Evolutionary conservation across 768 basidiomycete genomes (phyloP).

Genomic region (Phanerochaete sordida): DNA sequence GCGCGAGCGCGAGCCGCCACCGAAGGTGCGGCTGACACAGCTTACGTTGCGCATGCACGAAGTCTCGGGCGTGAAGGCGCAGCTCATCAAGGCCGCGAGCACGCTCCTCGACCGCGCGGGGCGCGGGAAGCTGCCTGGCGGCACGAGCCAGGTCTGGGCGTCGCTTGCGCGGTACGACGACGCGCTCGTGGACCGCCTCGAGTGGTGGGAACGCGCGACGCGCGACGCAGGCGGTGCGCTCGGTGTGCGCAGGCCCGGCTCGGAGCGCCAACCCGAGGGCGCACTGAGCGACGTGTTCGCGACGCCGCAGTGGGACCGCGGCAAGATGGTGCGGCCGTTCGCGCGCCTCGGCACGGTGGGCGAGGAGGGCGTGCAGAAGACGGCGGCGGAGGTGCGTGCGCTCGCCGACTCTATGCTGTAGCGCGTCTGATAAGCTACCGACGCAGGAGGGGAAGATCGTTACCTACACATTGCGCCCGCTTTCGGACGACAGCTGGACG

Average conservation of each 20-base stretch:
- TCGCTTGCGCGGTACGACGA: conserved; percentile 84
- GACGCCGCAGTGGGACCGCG: conserved; percentile 61
- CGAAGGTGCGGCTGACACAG: conserved; percentile 53
- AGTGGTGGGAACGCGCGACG: conserved; percentile 57
- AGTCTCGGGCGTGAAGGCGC: conserved; percentile 44
- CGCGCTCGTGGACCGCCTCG: conserved; percentile 56
- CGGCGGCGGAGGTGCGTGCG: conserved; percentile 17
- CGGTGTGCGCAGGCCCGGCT: conserved; percentile 32
- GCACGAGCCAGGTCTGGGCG: conserved; percentile 54
- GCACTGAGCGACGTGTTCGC: conserved; percentile 42
- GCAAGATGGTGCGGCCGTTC: conserved; percentile 79
- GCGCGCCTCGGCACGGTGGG: conserved; percentile 51
- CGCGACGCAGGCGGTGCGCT: conserved; percentile 36
- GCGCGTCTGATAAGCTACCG: not conserved
- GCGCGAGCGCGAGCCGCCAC: conserved; percentile 15
- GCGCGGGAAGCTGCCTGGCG: conserved; percentile 31
- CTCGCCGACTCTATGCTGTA: not conserved
- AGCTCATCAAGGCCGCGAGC: conserved; percentile 56
- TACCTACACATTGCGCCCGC: conserved; percentile 43
- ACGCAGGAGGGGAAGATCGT: conserved; percentile 38
- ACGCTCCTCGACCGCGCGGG: conserved; percentile 45
- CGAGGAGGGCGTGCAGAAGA: conserved; percentile 29
- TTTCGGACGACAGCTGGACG: conserved; percentile 43
- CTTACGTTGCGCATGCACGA: conserved; percentile 61
- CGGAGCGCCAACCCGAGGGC: conserved; percentile 34